Conservation (phyloP, 345 rosid genomes). For the Hypericum androsaemum region DNA sequence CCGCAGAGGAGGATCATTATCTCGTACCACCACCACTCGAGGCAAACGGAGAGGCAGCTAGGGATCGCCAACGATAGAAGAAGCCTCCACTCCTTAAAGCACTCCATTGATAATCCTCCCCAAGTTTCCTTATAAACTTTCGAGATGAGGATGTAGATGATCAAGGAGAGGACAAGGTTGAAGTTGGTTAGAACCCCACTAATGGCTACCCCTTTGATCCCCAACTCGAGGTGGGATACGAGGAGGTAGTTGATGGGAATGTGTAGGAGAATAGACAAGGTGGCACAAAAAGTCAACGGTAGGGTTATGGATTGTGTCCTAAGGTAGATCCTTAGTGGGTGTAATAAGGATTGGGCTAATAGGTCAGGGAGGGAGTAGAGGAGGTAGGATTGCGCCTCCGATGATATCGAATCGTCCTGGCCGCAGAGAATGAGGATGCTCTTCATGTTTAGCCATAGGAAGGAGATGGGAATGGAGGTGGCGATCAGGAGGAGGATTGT, state of each 20-base stretch:
- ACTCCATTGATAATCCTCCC: background rate
- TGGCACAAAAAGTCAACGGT: background rate
- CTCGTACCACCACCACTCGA: slow-evolving; percentile 8
- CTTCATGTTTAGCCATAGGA: slow-evolving; percentile 5
- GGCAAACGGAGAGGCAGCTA: slow-evolving; percentile 4
- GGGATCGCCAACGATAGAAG: background rate
- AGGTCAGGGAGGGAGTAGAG: background rate
- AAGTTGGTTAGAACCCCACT: slow-evolving; percentile 1
- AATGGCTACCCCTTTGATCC: slow-evolving; percentile 3
- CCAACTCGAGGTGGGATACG: background rate
- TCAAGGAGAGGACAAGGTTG: background rate
- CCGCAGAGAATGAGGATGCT: slow-evolving; percentile 1
- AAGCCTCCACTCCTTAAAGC: background rate
- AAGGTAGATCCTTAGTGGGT: slow-evolving; percentile 2
- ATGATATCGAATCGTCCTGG: background rate
- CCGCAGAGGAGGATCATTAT: slow-evolving; percentile 7
- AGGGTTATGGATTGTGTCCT: slow-evolving; percentile 4
- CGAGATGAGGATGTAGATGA: slow-evolving; percentile 2
- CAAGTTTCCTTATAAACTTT: background rate
- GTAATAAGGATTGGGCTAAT: background rate
- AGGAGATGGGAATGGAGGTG: background rate
- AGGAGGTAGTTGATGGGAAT: slow-evolving; percentile 2
- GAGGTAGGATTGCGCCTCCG: background rate
- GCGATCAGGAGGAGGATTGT: slow-evolving; percentile 1
- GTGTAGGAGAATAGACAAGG: background rate